Conservation (phyloP, 495 filamentous ascomycete genomes). For the Chlorociboria aeruginascens region DNA sequence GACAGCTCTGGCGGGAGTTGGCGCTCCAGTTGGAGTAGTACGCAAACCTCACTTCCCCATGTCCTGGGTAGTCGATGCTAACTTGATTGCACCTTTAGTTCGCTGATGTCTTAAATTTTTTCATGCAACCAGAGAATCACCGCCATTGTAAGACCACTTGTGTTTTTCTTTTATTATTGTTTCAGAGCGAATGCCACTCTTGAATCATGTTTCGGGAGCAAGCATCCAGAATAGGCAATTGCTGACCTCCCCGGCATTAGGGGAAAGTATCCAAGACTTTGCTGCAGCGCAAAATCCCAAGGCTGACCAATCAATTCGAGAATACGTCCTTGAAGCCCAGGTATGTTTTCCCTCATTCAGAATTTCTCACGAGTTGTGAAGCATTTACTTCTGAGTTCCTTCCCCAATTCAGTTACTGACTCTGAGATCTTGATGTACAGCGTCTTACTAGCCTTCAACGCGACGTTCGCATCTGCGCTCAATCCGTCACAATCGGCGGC, state of each 20-base stretch:
- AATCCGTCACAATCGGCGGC: constrained; percentile 32
- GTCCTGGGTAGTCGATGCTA: not conserved
- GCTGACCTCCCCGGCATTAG: constrained; percentile 21
- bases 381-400: no score
- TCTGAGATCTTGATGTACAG: not conserved
- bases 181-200: no score
- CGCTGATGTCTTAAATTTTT: constrained; percentile 69
- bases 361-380: no score
- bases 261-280: constrained; percentile 44
- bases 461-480: constrained; percentile 19
- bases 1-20: no score
- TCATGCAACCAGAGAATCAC: constrained; percentile 41
- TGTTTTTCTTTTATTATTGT: no score
- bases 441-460: constrained; percentile 14
- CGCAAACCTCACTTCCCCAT: constrained; percentile 39
- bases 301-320: not conserved
- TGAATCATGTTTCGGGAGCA: no score
- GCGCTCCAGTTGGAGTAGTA: no score
- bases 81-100: constrained; percentile 24
- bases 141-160: no score
- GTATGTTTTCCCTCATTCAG: no score
- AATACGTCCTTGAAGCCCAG: constrained; percentile 1
- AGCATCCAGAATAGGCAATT: no score
- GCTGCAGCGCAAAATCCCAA: constrained; percentile 24
- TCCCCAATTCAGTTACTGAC: no score